Conservation (phyloP, 2,329 filamentous ascomycete genomes). For the Thermomyces lanuginosus region DNA sequence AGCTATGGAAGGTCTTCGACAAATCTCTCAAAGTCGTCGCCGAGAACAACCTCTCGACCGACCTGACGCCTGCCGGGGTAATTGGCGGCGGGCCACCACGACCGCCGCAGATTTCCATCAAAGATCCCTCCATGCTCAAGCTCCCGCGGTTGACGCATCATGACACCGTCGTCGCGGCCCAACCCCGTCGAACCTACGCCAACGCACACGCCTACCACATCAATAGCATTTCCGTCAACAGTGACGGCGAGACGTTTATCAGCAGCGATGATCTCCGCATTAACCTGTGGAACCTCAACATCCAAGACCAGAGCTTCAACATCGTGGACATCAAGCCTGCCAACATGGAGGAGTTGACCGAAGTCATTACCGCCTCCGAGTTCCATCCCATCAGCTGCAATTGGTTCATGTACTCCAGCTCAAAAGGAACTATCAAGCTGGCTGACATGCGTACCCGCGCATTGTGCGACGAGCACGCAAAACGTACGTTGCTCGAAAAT, state of each 20-base stretch:
- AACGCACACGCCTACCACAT: slow-evolving; percentile 99
- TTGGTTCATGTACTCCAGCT: slow-evolving; percentile 99
- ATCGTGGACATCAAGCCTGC: slow-evolving; percentile 99
- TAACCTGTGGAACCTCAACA: slow-evolving; percentile 98
- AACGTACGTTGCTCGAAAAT: slow-evolving; percentile 46
- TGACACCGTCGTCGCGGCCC: slow-evolving; percentile 92
- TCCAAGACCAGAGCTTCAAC: slow-evolving; percentile 99
- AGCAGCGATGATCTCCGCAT: slow-evolving; percentile 95
- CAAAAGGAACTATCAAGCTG: slow-evolving; percentile 96
- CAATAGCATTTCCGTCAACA: slow-evolving; percentile 99
- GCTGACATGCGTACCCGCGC: slow-evolving; percentile 97
- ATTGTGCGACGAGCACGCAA: slow-evolving; percentile 86
- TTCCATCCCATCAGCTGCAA: slow-evolving; percentile 97
- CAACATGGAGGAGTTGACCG: slow-evolving; percentile 98
- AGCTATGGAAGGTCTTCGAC: slow-evolving; percentile 99
- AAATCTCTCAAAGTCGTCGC: slow-evolving; percentile 98
- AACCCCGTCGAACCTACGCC: slow-evolving; percentile 88
- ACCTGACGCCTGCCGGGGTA: slow-evolving; percentile 62
- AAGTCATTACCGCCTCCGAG: slow-evolving; percentile 95
- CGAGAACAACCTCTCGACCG: slow-evolving; percentile 94
- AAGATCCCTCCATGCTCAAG: slow-evolving; percentile 67
- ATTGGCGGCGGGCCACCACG: slow-evolving; percentile 66
- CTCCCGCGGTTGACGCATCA: slow-evolving; percentile 93
- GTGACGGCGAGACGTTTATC: slow-evolving; percentile 97
- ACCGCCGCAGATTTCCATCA: slow-evolving; percentile 58